A percentile compares a stretch with the other conserved stretches of the same genome.
phyloP scores from a whole-genome alignment of 805 yeast species.

The Ogataea degrootiae region DNA sequence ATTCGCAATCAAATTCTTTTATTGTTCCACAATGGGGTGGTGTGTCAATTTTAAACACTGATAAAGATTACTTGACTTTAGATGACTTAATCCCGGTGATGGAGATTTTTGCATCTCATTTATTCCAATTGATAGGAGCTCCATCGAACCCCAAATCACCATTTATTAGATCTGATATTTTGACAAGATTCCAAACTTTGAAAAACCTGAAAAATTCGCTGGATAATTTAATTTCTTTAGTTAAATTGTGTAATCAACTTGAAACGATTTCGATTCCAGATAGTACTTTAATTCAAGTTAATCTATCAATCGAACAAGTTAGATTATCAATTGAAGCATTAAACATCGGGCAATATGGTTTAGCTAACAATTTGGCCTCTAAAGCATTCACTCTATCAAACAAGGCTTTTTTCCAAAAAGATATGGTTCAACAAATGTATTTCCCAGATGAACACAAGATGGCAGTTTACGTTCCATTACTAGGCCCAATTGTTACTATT shows the following conservation, averaged over 20 bases:
- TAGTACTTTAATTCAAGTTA: conserved; percentile 56
- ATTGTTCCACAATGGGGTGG: conserved; percentile 93
- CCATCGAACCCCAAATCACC: conserved; percentile 56
- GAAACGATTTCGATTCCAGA: conserved; percentile 82
- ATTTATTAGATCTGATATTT: conserved; percentile 56
- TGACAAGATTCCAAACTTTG: conserved; percentile 54
- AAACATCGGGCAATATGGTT: conserved; percentile 30
- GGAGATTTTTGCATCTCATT: conserved; percentile 69
- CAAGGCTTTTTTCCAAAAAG: conserved; percentile 85
- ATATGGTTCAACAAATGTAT: conserved; percentile 91
- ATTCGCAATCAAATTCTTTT: conserved; percentile 51
- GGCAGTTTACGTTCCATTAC: conserved; percentile 86
- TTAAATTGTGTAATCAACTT: conserved; percentile 62
- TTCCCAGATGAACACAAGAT: conserved; percentile 94
- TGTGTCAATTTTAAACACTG: conserved; percentile 45
- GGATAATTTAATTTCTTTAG: conserved; percentile 68
- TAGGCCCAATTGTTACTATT: conserved; percentile 82
- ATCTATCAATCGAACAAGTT: conserved; percentile 41
- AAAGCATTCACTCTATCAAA: conserved; percentile 58
- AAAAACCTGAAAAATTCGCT: conserved; percentile 58
- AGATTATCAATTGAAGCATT: conserved; percentile 33
- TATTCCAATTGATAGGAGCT: conserved; percentile 69
- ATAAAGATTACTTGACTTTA: conserved; percentile 29
- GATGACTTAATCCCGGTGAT: conserved; percentile 51
- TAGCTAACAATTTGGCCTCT: conserved; percentile 38